These are phyloP conservation scores for Anthracocystis setariae DNA, from an alignment of 1,284 basidiomycete genomes.

Conservation along the genomic window DNA sequence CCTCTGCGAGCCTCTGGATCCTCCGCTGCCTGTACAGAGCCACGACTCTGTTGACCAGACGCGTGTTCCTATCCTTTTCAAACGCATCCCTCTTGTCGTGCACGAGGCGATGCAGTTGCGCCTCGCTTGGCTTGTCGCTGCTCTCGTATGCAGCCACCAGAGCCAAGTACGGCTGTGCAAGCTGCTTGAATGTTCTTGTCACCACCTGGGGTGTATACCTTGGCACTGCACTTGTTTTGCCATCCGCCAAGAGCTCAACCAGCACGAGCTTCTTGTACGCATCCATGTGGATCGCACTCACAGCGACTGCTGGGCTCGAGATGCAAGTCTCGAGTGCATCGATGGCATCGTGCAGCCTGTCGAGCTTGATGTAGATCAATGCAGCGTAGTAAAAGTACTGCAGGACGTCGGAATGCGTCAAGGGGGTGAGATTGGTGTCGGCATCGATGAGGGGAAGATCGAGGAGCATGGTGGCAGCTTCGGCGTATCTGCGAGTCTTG, in stretches of 20 bases:
- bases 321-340: slow-evolving; percentile 70
- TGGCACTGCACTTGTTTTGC: slow-evolving; percentile 68
- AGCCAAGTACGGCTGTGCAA: slow-evolving; percentile 24
- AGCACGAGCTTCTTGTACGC: slow-evolving; percentile 83
- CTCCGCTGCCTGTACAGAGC: slow-evolving; percentile 77
- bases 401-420: slow-evolving; percentile 48
- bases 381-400: slow-evolving; percentile 62
- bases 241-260: slow-evolving; percentile 78
- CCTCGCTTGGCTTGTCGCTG: slow-evolving; percentile 1
- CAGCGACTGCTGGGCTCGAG: slow-evolving; percentile 75
- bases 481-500: slow-evolving; percentile 39
- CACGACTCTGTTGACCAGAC: slow-evolving; percentile 76
- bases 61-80: slow-evolving; percentile 75
- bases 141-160: slow-evolving; percentile 32
- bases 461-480: slow-evolving; percentile 46
- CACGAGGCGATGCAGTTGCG: slow-evolving; percentile 17
- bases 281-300: slow-evolving; percentile 80
- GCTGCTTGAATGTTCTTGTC: slow-evolving; percentile 25
- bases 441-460: slow-evolving; percentile 43
- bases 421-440: slow-evolving; percentile 29
- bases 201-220: slow-evolving; percentile 35
- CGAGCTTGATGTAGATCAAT: slow-evolving; percentile 47
- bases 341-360: slow-evolving; percentile 39
- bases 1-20: slow-evolving; percentile 79
- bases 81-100: slow-evolving; percentile 29